phyloP scores from a whole-genome alignment of 2,329 filamentous ascomycete species.

The Cladosporium sp. region DNA sequence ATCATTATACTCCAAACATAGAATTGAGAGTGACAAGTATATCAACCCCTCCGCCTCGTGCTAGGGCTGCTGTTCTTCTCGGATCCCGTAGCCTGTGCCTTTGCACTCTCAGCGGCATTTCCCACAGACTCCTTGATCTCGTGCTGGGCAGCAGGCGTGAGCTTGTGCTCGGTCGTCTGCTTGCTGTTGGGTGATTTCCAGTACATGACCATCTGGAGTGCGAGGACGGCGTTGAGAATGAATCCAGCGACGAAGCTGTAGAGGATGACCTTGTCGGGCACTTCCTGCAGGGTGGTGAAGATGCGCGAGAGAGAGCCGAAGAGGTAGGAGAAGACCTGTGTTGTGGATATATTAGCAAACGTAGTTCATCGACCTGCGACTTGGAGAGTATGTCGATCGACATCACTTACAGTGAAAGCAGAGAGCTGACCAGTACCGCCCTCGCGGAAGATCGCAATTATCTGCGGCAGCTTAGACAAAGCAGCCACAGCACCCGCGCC shows the following conservation, averaged over 20 bases:
- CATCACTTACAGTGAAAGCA: slow-evolving; percentile 77
- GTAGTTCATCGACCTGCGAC: too few species aligned
- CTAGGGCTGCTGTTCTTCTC: slow-evolving; percentile 49
- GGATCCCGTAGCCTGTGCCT: slow-evolving; percentile 35
- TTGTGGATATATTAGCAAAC: neutral
- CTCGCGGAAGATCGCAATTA: slow-evolving; percentile 75
- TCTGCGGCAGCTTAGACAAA: slow-evolving; percentile 91
- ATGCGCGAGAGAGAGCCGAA: slow-evolving; percentile 87
- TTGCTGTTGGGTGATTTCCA: slow-evolving; percentile 65
- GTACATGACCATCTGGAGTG: slow-evolving; percentile 90
- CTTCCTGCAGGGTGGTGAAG: slow-evolving; percentile 96
- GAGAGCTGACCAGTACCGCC: slow-evolving; percentile 93
- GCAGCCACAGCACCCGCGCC: slow-evolving; percentile 78
- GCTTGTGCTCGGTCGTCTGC: slow-evolving; percentile 35
- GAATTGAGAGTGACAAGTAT: neutral
- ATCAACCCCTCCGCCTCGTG: slow-evolving; percentile 52
- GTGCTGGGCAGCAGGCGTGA: slow-evolving; percentile 35
- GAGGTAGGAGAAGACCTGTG: slow-evolving; percentile 95
- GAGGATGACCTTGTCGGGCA: slow-evolving; percentile 92
- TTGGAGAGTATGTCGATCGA: neutral
- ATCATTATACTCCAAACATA: too few species aligned
- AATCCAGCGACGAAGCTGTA: slow-evolving; percentile 94
- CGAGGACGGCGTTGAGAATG: slow-evolving; percentile 79
- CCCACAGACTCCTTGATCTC: slow-evolving; percentile 28
- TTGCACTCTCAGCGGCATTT: slow-evolving; percentile 15